Evolutionary conservation across 1,284 basidiomycete species (phyloP), one percentile per base, ranked within the genome.

Genomic region (Ceratobasidium sp.): DNA sequence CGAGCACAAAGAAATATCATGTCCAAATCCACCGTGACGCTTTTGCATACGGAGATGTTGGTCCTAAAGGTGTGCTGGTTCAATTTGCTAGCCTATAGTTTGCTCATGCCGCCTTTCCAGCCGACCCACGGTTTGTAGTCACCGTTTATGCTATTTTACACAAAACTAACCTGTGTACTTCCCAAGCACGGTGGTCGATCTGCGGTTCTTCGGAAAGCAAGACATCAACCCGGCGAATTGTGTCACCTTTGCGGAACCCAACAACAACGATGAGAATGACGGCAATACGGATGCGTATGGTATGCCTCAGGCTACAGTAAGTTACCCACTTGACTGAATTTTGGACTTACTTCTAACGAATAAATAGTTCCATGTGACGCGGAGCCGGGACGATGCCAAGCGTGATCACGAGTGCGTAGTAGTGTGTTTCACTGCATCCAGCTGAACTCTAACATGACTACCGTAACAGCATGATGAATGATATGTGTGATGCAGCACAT

Each of bases 321-420:
- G 48, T 64, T 30, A 5, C 3, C 25, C 69, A 44, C 63, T 38
- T 66, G 75, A 18, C 76, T 79, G 73, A 78, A 75, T 74, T 48
- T 69, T 73, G 72, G 7, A 69, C 60, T 62, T 77, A 59, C 58
- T 54, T 58, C 30, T 67, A 46, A 73, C 78, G 92, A 93, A 95
- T 16, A 12, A 3, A 33, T 14, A 70, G 67, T 70, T 70, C 33
- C 21, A 60, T 25, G 67, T 70, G 7, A 38, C 0, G 3, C 40
- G 67, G 12, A 51, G 11, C 11, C 7, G 1, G 0, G 42, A 16
- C 12, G 67, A 70, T n/a, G 42, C 30, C 4, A 42, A 60, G 21
- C 54, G 44, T 12, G 67, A 70, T n/a, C 56, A 59, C 8, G 8
- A n/a, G 67, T 70, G 36, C 49, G 40, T 40, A 28, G 23, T 38